These are phyloP conservation scores for Xylaria bambusicola DNA, from an alignment of 495 filamentous ascomycete species.

Conservation along the genomic window DNA sequence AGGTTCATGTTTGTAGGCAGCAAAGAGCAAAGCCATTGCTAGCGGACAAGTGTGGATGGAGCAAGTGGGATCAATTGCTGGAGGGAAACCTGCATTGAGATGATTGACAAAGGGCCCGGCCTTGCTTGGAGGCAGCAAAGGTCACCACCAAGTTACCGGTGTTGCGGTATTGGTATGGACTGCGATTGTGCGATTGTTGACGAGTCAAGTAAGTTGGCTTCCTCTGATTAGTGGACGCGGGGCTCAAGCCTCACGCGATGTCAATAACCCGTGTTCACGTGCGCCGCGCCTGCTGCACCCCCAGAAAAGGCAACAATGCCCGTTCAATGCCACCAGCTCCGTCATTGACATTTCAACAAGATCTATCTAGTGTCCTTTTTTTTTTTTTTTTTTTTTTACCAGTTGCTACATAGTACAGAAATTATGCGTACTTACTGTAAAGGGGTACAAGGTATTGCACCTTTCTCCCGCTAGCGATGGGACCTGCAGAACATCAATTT, in stretches of 20 bases:
- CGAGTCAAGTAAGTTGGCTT: conserved; percentile 3
- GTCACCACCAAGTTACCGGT: neutral
- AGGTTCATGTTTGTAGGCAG: conserved; percentile 15
- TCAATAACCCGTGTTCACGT: conserved; percentile 18
- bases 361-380: no score
- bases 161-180: no score
- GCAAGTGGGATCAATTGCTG: neutral
- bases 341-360: no score
- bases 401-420: neutral
- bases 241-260: conserved; percentile 5
- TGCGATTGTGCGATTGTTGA: no score
- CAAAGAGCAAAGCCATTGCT: conserved; percentile 4
- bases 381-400: no score
- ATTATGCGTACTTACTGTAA: neutral
- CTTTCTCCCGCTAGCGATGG: neutral
- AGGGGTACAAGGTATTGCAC: neutral
- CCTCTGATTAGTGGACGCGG: conserved; percentile 17
- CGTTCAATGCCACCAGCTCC: no score
- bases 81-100: neutral
- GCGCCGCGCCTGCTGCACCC: neutral
- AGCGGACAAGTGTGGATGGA: neutral
- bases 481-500: conserved; percentile 18
- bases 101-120: neutral
- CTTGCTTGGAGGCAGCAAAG: neutral
- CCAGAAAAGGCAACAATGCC: conserved; percentile 3